Percentiles rank a stretch among this genome's conserved stretches.
Conservation (phyloP, 331 rosid genomes). For the Pyracantha coccinea region DNA sequence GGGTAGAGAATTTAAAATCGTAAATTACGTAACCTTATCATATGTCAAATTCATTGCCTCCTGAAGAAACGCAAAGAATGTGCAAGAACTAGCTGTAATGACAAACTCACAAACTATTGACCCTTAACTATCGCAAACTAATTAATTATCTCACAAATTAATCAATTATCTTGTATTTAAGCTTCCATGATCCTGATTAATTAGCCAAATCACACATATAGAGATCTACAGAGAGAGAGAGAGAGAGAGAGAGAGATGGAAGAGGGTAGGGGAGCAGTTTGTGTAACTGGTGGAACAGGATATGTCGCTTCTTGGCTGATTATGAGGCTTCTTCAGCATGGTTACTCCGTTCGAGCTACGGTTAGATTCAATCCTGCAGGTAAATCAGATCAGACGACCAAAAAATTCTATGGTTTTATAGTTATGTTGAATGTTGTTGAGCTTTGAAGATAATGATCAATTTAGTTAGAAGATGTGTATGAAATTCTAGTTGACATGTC, state of each 20-base stretch:
- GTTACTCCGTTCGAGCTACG: constrained; percentile 20
- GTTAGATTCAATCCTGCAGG: background rate
- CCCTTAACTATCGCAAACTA: background rate
- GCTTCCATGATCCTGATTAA: background rate
- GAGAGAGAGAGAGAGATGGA: constrained; percentile 23
- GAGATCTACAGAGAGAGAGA: background rate
- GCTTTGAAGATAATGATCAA: too few species aligned
- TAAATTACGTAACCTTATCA: too few species aligned
- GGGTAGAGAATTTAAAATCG: too few species aligned
- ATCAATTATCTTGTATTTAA: background rate
- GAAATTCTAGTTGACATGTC: too few species aligned
- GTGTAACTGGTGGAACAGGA: constrained; percentile 50
- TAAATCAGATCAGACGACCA: background rate
- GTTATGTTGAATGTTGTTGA: too few species aligned
- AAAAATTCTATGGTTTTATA: too few species aligned
- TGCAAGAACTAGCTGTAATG: constrained; percentile 9
- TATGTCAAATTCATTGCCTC: background rate
- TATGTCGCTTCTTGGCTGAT: constrained; percentile 47
- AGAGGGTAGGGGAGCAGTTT: constrained; percentile 28
- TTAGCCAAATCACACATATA: background rate
- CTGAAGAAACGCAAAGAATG: constrained; percentile 1
- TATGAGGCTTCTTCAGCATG: constrained; percentile 37
- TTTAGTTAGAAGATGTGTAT: too few species aligned
- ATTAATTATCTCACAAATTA: background rate
- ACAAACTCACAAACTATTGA: constrained; percentile 1